Evolutionary conservation across 495 filamentous ascomycete genomes (phyloP), one percentile per base, ranked within the genome.

Genomic region (Trichodelitschia bisporula): DNA sequence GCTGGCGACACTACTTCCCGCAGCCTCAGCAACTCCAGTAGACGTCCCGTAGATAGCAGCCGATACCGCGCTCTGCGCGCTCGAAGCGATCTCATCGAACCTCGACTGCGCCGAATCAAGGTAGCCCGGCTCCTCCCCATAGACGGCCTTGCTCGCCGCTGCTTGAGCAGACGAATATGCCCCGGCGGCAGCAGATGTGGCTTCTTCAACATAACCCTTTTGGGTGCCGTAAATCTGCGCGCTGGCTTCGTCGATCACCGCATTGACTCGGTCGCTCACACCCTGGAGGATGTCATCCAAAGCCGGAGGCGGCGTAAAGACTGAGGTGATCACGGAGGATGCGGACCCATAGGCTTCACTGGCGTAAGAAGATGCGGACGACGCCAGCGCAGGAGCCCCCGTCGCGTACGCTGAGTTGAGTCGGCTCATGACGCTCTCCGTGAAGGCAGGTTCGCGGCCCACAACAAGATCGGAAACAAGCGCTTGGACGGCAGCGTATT

Each of bases 371-470:
- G 61, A 64, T 4, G 59, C 63, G 15, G 58, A 57, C 1, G 62
- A 58, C 3, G 57, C 47, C 10, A 32, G 40, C 17, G 27, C 49
- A 18, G 57, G 64, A 27, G 69, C 66, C 0, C 59, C 59, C 1
- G 58, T 63, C 37, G 64, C 55, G 41, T 69, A 69, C 2, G 69
- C 76, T 2, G 63, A 65, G 19, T 58, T 60, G 4, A 92, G 59
- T 14, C 72, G 62, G 32, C 55, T 67, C 54, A 80, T 62, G 0
- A 83, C 72, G 34, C 71, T 76, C 38, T 92, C 77, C 0, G 74
- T 78, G 41, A 77, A 91, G 10, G 69, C 62, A 3, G 77, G 73
- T 45, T 91, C 77, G 48, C 70, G 75, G 15, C 75, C 82, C 27
- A 54, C 44, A 16, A 92, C 53, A 2, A 91, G 53, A 40, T 92